Percentiles rank a stretch among this genome's conserved stretches.
These are phyloP conservation scores for Talaromyces liani DNA, from an alignment of 495 filamentous ascomycete genomes.

Conservation along the genomic window DNA sequence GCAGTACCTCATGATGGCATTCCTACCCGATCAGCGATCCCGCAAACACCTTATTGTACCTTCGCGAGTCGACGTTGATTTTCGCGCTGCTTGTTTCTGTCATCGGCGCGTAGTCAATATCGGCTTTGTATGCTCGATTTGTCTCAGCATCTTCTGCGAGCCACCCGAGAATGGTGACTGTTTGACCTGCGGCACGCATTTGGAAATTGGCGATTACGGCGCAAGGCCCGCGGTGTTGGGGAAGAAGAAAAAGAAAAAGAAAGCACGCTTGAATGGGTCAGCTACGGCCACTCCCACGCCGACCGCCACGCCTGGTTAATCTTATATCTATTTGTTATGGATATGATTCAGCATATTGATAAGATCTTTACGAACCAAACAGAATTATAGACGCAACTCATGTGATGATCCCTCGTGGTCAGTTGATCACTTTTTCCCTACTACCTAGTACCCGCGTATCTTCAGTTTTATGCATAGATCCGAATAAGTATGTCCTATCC, in stretches of 20 bases:
- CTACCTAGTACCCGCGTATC: background rate
- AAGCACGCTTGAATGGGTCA: slow-evolving; percentile 33
- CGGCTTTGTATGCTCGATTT: slow-evolving; percentile 92
- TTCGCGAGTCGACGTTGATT: slow-evolving; percentile 83
- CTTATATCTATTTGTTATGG: background rate
- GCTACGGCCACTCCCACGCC: slow-evolving; percentile 34
- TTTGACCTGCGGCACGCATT: slow-evolving; percentile 81
- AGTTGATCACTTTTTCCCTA: background rate
- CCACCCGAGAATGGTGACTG: slow-evolving; percentile 62
- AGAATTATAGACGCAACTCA: background rate
- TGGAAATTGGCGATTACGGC: slow-evolving; percentile 69
- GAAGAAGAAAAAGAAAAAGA: slow-evolving; percentile 68
- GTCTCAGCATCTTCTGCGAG: slow-evolving; percentile 76
- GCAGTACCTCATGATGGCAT: slow-evolving; percentile 94
- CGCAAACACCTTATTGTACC: slow-evolving; percentile 63
- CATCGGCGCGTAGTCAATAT: slow-evolving; percentile 86
- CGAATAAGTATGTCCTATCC: background rate
- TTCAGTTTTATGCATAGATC: background rate
- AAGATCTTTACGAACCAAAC: background rate
- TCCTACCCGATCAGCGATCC: slow-evolving; percentile 66
- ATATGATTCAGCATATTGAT: background rate
- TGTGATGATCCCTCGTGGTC: background rate
- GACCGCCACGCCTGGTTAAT: slow-evolving; percentile 30
- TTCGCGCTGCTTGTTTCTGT: slow-evolving; percentile 95
- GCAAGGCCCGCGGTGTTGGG: slow-evolving; percentile 67